A percentile compares a stretch with the other conserved stretches of the same genome.
Conservation (phyloP, 106 monocot genomes). For the Narthecium ossifragum region DNA sequence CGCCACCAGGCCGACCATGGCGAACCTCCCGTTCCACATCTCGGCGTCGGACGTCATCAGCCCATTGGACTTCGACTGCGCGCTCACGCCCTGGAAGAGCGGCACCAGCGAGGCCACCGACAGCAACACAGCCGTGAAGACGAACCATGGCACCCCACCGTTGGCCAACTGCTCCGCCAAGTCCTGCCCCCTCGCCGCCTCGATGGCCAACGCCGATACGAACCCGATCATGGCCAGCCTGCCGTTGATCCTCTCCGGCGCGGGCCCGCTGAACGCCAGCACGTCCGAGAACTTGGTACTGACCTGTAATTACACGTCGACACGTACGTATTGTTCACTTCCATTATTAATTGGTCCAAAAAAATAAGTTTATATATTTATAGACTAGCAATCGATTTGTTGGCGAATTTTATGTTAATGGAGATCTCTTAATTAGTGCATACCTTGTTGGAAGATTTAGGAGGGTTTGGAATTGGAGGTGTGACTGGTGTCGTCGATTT, state of each 20-base stretch:
- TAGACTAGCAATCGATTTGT: background rate
- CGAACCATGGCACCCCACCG: slow-evolving; percentile 52
- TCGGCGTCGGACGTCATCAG: slow-evolving; percentile 54
- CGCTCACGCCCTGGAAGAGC: slow-evolving; percentile 48
- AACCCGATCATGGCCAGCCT: slow-evolving; percentile 78
- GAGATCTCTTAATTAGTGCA: background rate
- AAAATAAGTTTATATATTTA: background rate
- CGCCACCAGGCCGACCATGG: slow-evolving; percentile 69
- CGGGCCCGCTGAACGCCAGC: slow-evolving; percentile 67
- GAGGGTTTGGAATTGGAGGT: background rate
- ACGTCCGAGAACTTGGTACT: slow-evolving; percentile 53
- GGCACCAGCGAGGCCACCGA: slow-evolving; percentile 66
- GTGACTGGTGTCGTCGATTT: background rate
- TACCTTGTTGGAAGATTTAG: background rate
- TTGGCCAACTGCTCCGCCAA: slow-evolving; percentile 36
- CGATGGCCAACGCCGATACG: slow-evolving; percentile 52
- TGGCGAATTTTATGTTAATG: background rate
- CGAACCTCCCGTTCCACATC: slow-evolving; percentile 78
- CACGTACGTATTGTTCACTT: background rate
- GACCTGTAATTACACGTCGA: no score
- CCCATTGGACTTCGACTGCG: slow-evolving; percentile 27
- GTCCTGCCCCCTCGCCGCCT: slow-evolving; percentile 37
- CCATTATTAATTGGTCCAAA: background rate
- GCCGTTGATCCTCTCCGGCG: slow-evolving; percentile 75
- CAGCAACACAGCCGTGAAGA: slow-evolving; percentile 20